phyloP scores from a whole-genome alignment of 2,329 filamentous ascomycete species.

The Penicillium concentricum region DNA sequence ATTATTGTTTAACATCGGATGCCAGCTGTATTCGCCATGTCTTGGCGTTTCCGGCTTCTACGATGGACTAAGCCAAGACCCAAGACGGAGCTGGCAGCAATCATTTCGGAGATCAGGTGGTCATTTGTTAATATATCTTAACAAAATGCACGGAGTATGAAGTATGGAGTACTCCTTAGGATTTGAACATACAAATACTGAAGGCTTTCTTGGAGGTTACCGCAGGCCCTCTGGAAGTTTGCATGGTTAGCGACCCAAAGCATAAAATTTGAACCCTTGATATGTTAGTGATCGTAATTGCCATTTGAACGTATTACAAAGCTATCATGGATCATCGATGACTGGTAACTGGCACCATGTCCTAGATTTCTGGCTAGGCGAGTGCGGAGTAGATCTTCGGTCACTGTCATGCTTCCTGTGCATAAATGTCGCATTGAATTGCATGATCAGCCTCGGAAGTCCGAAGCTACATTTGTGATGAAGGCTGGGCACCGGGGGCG shows the following conservation, averaged over 20 bases:
- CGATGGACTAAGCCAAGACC: neutral
- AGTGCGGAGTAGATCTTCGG: neutral
- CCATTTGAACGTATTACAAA: neutral
- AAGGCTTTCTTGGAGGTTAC: neutral
- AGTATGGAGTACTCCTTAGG: neutral
- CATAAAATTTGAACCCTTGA: neutral
- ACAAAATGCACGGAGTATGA: too few relatives aligned
- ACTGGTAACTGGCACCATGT: neutral
- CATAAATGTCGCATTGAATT: neutral
- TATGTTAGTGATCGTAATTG: neutral
- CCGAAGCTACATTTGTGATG: slow-evolving; percentile 1
- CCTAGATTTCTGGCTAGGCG: neutral
- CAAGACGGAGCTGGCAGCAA: neutral
- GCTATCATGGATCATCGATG: neutral
- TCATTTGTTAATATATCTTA: neutral
- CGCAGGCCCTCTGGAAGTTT: neutral
- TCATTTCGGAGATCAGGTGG: neutral
- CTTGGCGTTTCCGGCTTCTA: neutral
- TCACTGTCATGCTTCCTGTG: neutral
- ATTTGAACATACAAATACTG: neutral
- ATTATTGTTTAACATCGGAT: neutral
- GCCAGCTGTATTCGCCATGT: neutral
- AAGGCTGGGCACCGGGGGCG: neutral
- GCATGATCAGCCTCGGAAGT: slow-evolving; percentile 5
- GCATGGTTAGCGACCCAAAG: neutral